Evolutionary conservation across 441 rosid genomes (phyloP), one percentile per base, ranked within the genome.

Genomic region (Erodium trifolium): DNA sequence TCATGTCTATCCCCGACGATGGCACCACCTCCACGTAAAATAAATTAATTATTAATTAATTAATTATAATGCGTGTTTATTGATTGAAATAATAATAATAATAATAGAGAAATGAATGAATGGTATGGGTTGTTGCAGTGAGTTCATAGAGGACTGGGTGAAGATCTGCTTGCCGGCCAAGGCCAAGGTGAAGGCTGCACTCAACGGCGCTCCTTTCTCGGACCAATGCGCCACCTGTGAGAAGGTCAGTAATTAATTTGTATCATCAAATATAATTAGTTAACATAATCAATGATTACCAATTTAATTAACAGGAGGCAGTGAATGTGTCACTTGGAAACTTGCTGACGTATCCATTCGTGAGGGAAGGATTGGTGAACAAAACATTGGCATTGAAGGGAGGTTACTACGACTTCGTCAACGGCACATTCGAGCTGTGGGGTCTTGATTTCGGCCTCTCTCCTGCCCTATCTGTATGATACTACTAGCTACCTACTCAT

Each of bases 71-170:
- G 34, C 34, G 34, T 31, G 34, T 31, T 31, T 31, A 31, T 2
- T 31, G 3, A 31, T n/a, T n/a, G n/a, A n/a, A n/a, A n/a, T n/a
- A n/a, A n/a, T n/a, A 31, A 2, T 31, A 31, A 31, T 31, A 23
- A 23, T 31, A 31, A 31, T 31, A 31, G 34, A 31, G 34, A 31
- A 3, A 31, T 23, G 0, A 3, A 31, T 23, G 0, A 2, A 31
- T 31, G 34, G 34, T 31, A 5, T 23, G 17, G 23, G 10, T 17
- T 4, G 13, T 34, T 79, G 81, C 86, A 94, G 99, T 70, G 97
- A 94, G 65, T 94, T 94, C 85, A 94, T 94, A 4, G 97, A 94
- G 79, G 97, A 94, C 27, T 94, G 99, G 99, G 99, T 94, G 19
- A 87, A 87, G 70, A 77, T 91, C 65, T 75, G 91, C 63, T 41